Conservation (phyloP, 129 eudicot species). For the Lactuca saligna region DNA sequence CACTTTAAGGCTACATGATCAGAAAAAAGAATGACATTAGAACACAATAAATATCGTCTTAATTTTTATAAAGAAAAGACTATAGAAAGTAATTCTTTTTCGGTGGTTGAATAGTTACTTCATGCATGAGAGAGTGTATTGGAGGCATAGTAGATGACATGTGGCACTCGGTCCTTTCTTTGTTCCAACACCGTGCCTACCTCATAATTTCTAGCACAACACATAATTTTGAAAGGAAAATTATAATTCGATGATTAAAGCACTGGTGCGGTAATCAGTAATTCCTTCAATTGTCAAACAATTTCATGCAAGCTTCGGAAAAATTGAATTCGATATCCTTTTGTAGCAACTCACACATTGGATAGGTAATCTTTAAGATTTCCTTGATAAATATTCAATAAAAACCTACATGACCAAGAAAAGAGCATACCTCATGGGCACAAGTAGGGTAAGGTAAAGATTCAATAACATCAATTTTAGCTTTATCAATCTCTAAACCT, state of each 20-base stretch:
- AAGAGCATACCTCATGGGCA: background rate
- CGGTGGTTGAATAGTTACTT: conserved; percentile 7
- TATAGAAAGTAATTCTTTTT: background rate
- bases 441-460: background rate
- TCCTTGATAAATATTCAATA: background rate
- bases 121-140: background rate
- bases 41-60: background rate
- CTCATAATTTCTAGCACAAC: conserved; percentile 1
- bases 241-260: background rate
- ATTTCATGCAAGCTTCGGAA: background rate
- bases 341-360: background rate
- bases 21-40: background rate
- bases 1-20: background rate
- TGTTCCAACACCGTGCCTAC: background rate
- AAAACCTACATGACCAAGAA: background rate
- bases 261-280: background rate
- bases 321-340: background rate
- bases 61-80: background rate
- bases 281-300: background rate
- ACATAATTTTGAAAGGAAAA: conserved; percentile 6
- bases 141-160: background rate
- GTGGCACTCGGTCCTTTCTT: background rate
- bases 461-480: background rate
- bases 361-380: background rate
- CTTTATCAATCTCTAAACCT: background rate